phyloP scores from a whole-genome alignment of 768 basidiomycete genomes.

The Collybia mongolica region DNA sequence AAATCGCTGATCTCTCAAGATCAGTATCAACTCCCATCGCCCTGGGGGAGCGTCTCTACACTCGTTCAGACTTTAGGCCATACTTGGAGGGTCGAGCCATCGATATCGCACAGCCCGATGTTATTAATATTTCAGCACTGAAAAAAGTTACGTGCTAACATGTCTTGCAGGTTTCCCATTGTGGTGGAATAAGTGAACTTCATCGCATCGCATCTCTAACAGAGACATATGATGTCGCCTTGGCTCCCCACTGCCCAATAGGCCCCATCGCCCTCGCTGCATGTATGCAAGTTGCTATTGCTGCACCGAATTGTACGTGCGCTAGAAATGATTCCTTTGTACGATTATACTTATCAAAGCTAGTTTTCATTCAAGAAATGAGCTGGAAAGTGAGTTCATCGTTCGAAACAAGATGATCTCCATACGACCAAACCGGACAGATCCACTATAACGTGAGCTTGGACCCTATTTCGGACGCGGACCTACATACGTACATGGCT shows the following conservation, averaged over 20 bases:
- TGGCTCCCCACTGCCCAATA: constrained; percentile 72
- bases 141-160: background rate
- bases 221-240: constrained; percentile 69
- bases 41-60: constrained; percentile 63
- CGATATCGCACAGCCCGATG: constrained; percentile 71
- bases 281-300: constrained; percentile 60
- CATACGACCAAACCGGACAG: constrained; percentile 23
- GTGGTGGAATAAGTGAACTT: constrained; percentile 60
- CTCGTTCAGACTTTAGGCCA: constrained; percentile 60
- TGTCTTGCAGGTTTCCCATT: constrained; percentile 46
- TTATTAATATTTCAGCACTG: constrained; percentile 22
- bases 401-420: too few relatives aligned
- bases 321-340: background rate
- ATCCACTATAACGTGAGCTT: constrained; percentile 62
- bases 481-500: constrained; percentile 59
- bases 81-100: constrained; percentile 64
- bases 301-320: constrained; percentile 56
- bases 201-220: constrained; percentile 56
- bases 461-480: constrained; percentile 31
- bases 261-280: constrained; percentile 74
- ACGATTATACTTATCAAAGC: background rate
- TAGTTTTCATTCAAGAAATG: constrained; percentile 67
- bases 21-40: constrained; percentile 58
- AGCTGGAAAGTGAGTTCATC: constrained; percentile 46
- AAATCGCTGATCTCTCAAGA: constrained; percentile 57